phyloP scores from a whole-genome alignment of 768 basidiomycete species.

The Suillus paluster region DNA sequence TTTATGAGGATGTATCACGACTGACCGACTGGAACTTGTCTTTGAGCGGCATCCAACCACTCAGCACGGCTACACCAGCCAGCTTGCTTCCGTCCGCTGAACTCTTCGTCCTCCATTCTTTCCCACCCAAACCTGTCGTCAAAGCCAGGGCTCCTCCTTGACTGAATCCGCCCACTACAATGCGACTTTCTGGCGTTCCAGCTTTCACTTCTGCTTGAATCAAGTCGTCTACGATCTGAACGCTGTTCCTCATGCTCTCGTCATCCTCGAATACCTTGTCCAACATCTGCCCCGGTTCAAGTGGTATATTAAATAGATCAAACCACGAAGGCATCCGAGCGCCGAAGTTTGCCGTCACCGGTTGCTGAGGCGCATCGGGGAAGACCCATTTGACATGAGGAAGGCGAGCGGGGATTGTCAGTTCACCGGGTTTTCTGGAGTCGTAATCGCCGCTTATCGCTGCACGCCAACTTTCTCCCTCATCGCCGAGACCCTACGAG shows the following conservation, averaged over 20 bases:
- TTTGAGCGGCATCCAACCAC: slow-evolving; percentile 49
- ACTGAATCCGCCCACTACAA: slow-evolving; percentile 54
- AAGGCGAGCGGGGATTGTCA: slow-evolving; percentile 47
- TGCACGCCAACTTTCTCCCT: slow-evolving; percentile 44
- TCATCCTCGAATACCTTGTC: slow-evolving; percentile 47
- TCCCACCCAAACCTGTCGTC: slow-evolving; percentile 50
- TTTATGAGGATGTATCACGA: slow-evolving; percentile 1
- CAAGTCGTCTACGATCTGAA: slow-evolving; percentile 40
- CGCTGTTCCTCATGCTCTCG: slow-evolving; percentile 38
- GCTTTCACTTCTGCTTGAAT: slow-evolving; percentile 47
- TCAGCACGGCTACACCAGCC: slow-evolving; percentile 46
- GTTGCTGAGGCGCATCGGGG: slow-evolving; percentile 52
- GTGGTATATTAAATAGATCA: slow-evolving; percentile 5
- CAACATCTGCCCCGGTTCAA: not conserved
- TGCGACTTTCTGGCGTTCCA: slow-evolving; percentile 44
- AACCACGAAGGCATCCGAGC: slow-evolving; percentile 12
- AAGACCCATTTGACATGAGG: slow-evolving; percentile 39
- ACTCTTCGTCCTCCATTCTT: slow-evolving; percentile 18
- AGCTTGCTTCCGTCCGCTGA: slow-evolving; percentile 33
- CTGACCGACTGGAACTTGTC: slow-evolving; percentile 44
- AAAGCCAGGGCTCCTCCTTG: slow-evolving; percentile 52
- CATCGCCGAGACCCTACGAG: slow-evolving; percentile 40
- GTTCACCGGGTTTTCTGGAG: slow-evolving; percentile 2
- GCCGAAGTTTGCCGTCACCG: slow-evolving; percentile 20
- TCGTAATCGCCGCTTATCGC: slow-evolving; percentile 7